These are phyloP conservation scores for Fomitopsis betulina DNA, from an alignment of 1,284 basidiomycete genomes.

Conservation along the genomic window DNA sequence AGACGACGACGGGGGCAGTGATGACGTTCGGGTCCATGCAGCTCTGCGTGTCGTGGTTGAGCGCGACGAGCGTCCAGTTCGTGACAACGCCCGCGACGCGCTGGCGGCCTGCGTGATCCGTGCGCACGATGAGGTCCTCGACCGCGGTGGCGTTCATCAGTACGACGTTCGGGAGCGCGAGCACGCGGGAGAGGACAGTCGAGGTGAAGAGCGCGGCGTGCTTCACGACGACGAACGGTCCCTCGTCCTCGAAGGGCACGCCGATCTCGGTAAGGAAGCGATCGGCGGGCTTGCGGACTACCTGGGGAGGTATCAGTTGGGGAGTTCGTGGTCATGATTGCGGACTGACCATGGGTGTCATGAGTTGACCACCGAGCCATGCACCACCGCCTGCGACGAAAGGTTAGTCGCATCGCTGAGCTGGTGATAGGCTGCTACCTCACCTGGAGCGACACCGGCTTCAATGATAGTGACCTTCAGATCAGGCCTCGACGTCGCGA, in stretches of 20 bases:
- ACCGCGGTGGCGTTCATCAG: constrained; percentile 76
- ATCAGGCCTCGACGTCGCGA: constrained; percentile 68
- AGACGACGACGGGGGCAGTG: constrained; percentile 72
- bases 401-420: background rate
- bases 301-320: constrained; percentile 30
- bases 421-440: background rate
- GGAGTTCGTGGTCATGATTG: background rate
- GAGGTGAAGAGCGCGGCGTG: constrained; percentile 82
- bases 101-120: constrained; percentile 54
- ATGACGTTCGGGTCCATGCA: constrained; percentile 89
- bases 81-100: constrained; percentile 82
- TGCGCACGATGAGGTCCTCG: constrained; percentile 70
- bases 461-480: constrained; percentile 80
- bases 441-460: constrained; percentile 71
- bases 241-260: constrained; percentile 81
- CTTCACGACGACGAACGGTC: constrained; percentile 75
- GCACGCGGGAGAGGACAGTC: constrained; percentile 71
- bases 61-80: constrained; percentile 81
- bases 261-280: constrained; percentile 70
- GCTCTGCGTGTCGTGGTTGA: constrained; percentile 78
- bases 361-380: constrained; percentile 81
- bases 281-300: constrained; percentile 81
- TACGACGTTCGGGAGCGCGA: constrained; percentile 71
- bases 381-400: constrained; percentile 55
- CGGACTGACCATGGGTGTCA: constrained; percentile 70